Conservation (phyloP, 805 yeast genomes). For the Starmera pachycereana region DNA sequence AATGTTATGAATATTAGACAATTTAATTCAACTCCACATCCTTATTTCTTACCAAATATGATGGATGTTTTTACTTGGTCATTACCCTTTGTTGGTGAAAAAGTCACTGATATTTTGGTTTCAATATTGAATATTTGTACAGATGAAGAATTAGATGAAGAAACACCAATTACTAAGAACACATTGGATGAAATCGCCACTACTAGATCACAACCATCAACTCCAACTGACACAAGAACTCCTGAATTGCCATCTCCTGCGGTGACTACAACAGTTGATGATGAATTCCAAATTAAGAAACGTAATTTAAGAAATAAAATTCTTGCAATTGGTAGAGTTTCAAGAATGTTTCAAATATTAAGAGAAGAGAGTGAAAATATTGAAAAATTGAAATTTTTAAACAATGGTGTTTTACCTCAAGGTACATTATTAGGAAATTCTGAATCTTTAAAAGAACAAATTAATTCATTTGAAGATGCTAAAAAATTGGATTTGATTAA, state of each 20-base stretch:
- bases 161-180: slow-evolving; percentile 34
- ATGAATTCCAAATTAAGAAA: slow-evolving; percentile 24
- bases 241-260: slow-evolving; percentile 7
- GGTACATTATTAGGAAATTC: slow-evolving; percentile 79
- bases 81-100: slow-evolving; percentile 93
- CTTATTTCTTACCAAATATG: slow-evolving; percentile 93
- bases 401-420: slow-evolving; percentile 75
- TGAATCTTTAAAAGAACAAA: slow-evolving; percentile 63
- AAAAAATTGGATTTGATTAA: slow-evolving; percentile 67
- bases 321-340: slow-evolving; percentile 90
- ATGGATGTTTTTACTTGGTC: slow-evolving; percentile 99
- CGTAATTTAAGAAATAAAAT: slow-evolving; percentile 75
- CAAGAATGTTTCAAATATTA: slow-evolving; percentile 82
- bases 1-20: slow-evolving; percentile 93
- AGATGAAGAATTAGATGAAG: slow-evolving; percentile 85
- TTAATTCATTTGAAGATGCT: slow-evolving; percentile 75
- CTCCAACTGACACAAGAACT: slow-evolving; percentile 1
- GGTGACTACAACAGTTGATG: slow-evolving; percentile 18
- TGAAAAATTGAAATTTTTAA: slow-evolving; percentile 59
- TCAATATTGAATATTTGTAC: slow-evolving; percentile 89
- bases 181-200: slow-evolving; percentile 5
- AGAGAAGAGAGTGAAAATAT: slow-evolving; percentile 85
- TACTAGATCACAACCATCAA: slow-evolving; percentile 1
- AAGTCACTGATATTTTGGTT: slow-evolving; percentile 87
- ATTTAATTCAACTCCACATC: slow-evolving; percentile 88